These are phyloP conservation scores for Phanerodontia chrysosporium DNA, from an alignment of 768 basidiomycete species.

Conservation along the genomic window DNA sequence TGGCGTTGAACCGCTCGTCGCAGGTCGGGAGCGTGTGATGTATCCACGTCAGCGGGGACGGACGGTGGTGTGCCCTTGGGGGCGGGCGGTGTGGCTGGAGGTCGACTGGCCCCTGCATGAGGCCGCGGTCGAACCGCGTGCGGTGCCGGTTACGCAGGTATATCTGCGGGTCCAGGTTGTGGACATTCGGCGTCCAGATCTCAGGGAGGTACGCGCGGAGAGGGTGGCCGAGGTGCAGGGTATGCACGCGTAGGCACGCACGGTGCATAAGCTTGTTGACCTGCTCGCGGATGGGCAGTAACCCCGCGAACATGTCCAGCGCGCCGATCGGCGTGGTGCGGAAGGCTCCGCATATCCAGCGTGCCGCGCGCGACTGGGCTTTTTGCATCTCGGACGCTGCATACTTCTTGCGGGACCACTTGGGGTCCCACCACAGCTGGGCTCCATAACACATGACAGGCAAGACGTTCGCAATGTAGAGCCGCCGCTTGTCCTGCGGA, in stretches of 20 bases:
- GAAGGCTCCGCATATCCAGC: conserved; percentile 17
- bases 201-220: conserved; percentile 1
- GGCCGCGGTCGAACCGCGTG: no score
- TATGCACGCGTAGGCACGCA: background rate
- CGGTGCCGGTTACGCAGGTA: background rate
- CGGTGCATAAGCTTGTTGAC: conserved; percentile 11
- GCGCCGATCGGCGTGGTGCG: conserved; percentile 14
- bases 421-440: conserved; percentile 17
- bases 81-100: no score
- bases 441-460: conserved; percentile 17
- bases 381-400: conserved; percentile 5
- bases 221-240: conserved; percentile 5
- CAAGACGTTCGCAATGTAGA: conserved; percentile 16
- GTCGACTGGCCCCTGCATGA: no score
- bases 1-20: background rate
- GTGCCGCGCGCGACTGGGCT: conserved; percentile 11
- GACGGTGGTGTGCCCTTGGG: no score
- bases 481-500: conserved; percentile 9
- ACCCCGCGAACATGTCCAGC: conserved; percentile 11
- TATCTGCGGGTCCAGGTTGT: background rate
- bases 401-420: conserved; percentile 5
- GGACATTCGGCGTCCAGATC: background rate
- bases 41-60: background rate
- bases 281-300: conserved; percentile 11
- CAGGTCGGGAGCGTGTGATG: background rate